Evolutionary conservation across 495 filamentous ascomycete species (phyloP), one percentile per base, ranked within the genome.

Genomic region (Neurospora hispaniola): DNA sequence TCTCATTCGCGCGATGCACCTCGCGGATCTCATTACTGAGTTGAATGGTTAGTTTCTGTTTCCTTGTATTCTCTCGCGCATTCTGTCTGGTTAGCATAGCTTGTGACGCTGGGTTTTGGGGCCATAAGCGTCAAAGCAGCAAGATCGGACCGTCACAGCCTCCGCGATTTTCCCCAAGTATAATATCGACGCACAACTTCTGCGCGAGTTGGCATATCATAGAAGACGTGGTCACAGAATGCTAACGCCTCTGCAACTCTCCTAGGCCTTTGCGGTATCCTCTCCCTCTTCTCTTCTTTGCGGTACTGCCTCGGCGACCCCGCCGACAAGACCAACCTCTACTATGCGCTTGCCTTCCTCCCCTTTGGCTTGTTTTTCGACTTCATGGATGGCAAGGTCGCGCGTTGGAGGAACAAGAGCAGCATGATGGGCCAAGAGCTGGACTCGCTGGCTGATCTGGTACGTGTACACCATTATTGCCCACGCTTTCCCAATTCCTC

Each of bases 371-470:
- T 98, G 4, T 98, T 98, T 85, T 99, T 99, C 81, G 96, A 99
- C 80, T 97, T 97, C 79, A 94, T 98, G 90, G 96, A 99, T 81
- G 96, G 96, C 75, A 96, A 92, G 77, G 94, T 99, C 48, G 96
- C 96, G 73, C 85, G 96, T 71, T 98, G 96, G 96, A 87, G 96
- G 78, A 90, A 93, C 81, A 98, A 98, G 88, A 93, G 92, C 74
- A 94, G 91, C 72, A 84, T 98, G 78, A 98, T 99, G 96, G 96
- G 96, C 4, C 96, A 98, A 81, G 96, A 98, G 82, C 85, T 99
- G 48, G 96, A 99, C 82, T 98, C 95, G n/a, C 85, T 99, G 48
- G 96, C 96, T 48, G 96, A 99, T 81, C 80, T 99, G 84, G 96
- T 98, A 91, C 35, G 75, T 72, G 75, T 72, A 43, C 68, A 44